phyloP scores from a whole-genome alignment of 2,329 filamentous ascomycete species.

The Cercospora canescens region DNA sequence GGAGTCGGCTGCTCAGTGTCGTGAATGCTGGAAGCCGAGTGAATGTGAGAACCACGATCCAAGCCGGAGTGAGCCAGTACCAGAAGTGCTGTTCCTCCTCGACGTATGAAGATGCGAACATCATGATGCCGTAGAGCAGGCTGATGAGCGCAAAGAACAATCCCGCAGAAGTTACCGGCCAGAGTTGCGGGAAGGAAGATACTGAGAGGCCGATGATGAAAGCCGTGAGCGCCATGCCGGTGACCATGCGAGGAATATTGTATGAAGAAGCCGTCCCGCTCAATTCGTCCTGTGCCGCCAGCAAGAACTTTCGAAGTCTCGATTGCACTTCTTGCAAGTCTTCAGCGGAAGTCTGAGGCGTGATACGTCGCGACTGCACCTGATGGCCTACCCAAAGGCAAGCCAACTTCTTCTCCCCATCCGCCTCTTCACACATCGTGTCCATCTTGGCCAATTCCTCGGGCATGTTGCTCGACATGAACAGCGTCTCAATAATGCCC shows the following conservation, averaged over 20 bases:
- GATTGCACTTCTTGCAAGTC: background rate
- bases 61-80: constrained; percentile 84
- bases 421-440: constrained; percentile 17
- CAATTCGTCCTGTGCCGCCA: constrained; percentile 73
- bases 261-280: constrained; percentile 93
- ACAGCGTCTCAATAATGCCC: background rate
- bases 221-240: constrained; percentile 46
- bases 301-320: constrained; percentile 57
- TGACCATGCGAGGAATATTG: constrained; percentile 63
- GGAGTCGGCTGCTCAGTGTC: background rate
- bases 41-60: constrained; percentile 50
- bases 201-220: constrained; percentile 44
- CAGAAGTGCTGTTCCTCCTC: constrained; percentile 99
- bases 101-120: constrained; percentile 97
- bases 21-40: constrained; percentile 9
- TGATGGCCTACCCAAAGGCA: constrained; percentile 26
- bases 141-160: constrained; percentile 40
- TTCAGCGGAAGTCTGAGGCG: constrained; percentile 12
- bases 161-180: constrained; percentile 47
- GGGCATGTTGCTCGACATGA: background rate
- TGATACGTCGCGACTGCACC: constrained; percentile 24
- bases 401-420: constrained; percentile 26
- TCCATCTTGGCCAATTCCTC: constrained; percentile 2
- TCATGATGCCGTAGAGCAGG: constrained; percentile 72
- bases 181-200: constrained; percentile 33